Evolutionary conservation across 2,329 filamentous ascomycete genomes (phyloP).

Genomic region (Monosporascus sp.): DNA sequence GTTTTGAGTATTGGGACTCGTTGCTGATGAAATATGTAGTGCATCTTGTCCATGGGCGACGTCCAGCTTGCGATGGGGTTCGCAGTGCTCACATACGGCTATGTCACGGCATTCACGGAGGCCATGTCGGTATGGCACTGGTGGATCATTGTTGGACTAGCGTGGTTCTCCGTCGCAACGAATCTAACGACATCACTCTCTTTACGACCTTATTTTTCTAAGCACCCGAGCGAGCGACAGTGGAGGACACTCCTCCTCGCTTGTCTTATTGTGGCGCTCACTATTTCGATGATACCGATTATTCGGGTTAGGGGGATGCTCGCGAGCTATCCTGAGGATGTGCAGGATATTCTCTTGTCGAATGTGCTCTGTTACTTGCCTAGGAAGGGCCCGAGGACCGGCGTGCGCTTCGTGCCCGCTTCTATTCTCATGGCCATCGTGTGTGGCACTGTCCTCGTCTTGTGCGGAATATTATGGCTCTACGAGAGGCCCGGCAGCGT

Average conservation of each 20-base stretch:
- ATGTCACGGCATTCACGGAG: constrained; percentile 9
- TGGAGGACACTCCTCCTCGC: constrained; percentile 15
- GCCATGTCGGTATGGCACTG: constrained; percentile 19
- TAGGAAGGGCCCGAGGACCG: constrained; percentile 7
- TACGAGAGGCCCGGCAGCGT: constrained; percentile 13
- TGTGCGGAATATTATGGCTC: constrained; percentile 10
- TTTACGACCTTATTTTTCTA: constrained; percentile 15
- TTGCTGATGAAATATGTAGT: constrained; percentile 11
- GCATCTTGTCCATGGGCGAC: constrained; percentile 16
- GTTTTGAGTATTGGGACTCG: not conserved
- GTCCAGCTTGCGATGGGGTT: constrained; percentile 19
- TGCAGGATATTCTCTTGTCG: constrained; percentile 9
- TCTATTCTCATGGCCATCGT: constrained; percentile 9
- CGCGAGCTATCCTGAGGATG: constrained; percentile 10
- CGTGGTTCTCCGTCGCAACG: constrained; percentile 20
- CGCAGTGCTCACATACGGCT: constrained; percentile 18
- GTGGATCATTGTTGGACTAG: constrained; percentile 20
- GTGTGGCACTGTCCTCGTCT: constrained; percentile 2
- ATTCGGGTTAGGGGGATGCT: constrained; percentile 14
- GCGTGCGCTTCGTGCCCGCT: constrained; percentile 8
- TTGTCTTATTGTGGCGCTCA: constrained; percentile 12
- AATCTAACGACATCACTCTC: constrained; percentile 17
- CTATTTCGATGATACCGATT: constrained; percentile 19
- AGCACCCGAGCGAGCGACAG: constrained; percentile 13
- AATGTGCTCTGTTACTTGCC: constrained; percentile 20